A percentile compares a stretch with the other conserved stretches of the same genome.
Evolutionary conservation across 768 basidiomycete genomes (phyloP).

Genomic region (Boletus patriciae): DNA sequence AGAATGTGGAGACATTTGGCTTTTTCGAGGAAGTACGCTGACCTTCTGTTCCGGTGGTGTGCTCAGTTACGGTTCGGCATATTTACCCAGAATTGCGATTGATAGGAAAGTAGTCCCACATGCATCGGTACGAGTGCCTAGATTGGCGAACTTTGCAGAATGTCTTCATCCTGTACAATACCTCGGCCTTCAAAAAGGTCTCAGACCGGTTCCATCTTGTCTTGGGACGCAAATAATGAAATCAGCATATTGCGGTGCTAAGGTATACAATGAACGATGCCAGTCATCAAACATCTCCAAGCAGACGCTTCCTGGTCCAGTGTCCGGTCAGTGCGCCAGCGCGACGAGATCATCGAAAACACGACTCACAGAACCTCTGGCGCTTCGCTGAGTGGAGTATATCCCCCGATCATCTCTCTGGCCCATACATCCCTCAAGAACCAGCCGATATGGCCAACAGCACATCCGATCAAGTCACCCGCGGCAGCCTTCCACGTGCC

Average conservation of each 20-base stretch:
- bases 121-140: too few relatives aligned
- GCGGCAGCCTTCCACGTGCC: slow-evolving; percentile 84
- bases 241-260: slow-evolving; percentile 1
- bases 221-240: background rate
- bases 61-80: too few relatives aligned
- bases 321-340: background rate
- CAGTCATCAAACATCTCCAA: slow-evolving; percentile 50
- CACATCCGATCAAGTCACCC: slow-evolving; percentile 80
- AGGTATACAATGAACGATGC: slow-evolving; percentile 9
- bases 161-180: too few relatives aligned
- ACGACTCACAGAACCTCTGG: slow-evolving; percentile 64
- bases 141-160: too few relatives aligned
- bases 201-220: background rate
- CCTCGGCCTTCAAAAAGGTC: background rate
- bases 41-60: too few relatives aligned
- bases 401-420: slow-evolving; percentile 81
- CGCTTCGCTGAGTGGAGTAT: slow-evolving; percentile 68
- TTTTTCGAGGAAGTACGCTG: too few relatives aligned
- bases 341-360: background rate
- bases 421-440: slow-evolving; percentile 85
- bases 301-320: slow-evolving; percentile 55
- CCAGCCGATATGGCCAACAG: slow-evolving; percentile 85
- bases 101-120: too few relatives aligned
- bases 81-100: too few relatives aligned
- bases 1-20: too few relatives aligned